Percentiles rank a stretch among this genome's conserved stretches.
Evolutionary conservation across 108 stramenopile species (phyloP).

Genomic region (Cyclotella atomus): DNA sequence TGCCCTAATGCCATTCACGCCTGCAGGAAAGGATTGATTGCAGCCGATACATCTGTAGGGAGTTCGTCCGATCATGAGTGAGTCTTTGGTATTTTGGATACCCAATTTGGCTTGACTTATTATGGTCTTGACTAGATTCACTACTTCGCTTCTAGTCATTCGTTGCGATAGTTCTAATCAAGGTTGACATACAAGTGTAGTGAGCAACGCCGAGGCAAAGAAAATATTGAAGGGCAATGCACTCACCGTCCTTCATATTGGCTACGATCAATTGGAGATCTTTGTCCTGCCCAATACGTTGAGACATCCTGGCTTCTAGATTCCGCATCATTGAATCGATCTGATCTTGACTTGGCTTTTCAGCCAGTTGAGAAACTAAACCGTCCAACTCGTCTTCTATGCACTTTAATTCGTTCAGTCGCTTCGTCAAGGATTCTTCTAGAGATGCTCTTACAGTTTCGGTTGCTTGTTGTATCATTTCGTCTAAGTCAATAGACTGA

Average conservation of each 20-base stretch:
- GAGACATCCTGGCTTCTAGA: slow-evolving; percentile 13
- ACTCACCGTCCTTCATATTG: slow-evolving; percentile 36
- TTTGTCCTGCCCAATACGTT: slow-evolving; percentile 25
- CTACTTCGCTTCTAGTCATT: slow-evolving; percentile 36
- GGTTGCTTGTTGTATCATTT: slow-evolving; percentile 34
- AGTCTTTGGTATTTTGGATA: slow-evolving; percentile 34
- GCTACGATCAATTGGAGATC: slow-evolving; percentile 26
- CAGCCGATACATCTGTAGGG: slow-evolving; percentile 33
- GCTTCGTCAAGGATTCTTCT: slow-evolving; percentile 18
- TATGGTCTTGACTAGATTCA: slow-evolving; percentile 14
- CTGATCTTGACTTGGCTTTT: slow-evolving; percentile 39
- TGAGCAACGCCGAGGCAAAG: background rate
- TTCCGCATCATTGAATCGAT: slow-evolving; percentile 28
- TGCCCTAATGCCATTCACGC: slow-evolving; percentile 34
- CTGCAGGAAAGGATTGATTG: slow-evolving; percentile 22
- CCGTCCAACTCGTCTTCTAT: slow-evolving; percentile 28
- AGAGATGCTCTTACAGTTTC: slow-evolving; percentile 25
- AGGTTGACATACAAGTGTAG: background rate
- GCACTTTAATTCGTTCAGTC: slow-evolving; percentile 21
- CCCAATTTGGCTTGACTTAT: slow-evolving; percentile 29
- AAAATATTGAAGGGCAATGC: background rate
- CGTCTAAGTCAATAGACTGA: slow-evolving; percentile 14
- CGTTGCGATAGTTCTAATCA: slow-evolving; percentile 25
- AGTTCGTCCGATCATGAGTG: slow-evolving; percentile 32
- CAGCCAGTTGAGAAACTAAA: slow-evolving; percentile 30